A percentile compares a stretch with the other conserved stretches of the same genome.
These are phyloP conservation scores for Phaeosphaeriaceae sp. DNA, from an alignment of 2,329 filamentous ascomycete genomes.

Conservation along the genomic window DNA sequence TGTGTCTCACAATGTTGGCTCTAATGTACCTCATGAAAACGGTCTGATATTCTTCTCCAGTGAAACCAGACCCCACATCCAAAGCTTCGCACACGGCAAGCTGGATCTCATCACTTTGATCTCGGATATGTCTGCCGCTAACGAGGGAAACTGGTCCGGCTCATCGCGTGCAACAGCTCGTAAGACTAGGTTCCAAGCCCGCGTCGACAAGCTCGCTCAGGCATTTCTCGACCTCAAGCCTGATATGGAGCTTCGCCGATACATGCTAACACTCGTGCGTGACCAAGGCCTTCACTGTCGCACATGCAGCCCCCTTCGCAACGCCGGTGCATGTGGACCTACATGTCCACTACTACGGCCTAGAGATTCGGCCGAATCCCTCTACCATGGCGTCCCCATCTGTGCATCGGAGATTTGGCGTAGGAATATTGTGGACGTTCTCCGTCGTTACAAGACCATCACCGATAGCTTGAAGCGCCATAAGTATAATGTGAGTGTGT, in stretches of 20 bases:
- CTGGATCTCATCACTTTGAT: not conserved
- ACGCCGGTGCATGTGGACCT: not conserved
- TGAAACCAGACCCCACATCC: not conserved
- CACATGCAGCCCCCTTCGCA: not conserved
- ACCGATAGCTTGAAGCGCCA: not conserved
- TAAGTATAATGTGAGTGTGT: not conserved
- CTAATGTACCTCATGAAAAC: not conserved
- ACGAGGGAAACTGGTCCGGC: not conserved
- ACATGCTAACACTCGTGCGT: not conserved
- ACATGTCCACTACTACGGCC: conserved; percentile 1
- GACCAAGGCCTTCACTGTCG: not conserved
- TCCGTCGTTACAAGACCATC: not conserved
- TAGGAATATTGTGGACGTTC: not conserved
- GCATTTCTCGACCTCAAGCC: not conserved
- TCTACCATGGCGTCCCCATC: not conserved
- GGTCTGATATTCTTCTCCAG: not conserved
- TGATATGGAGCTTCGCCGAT: not conserved
- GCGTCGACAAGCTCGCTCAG: not conserved
- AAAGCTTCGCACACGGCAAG: not conserved
- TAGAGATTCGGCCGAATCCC: not conserved
- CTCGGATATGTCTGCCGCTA: not conserved
- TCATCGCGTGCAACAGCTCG: not conserved
- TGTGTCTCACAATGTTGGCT: not conserved
- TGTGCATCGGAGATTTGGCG: not conserved
- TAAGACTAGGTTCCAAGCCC: not conserved